Base-by-base conservation (phyloP, 768 basidiomycete species). In the Xanthoconium purpureum region DNA sequence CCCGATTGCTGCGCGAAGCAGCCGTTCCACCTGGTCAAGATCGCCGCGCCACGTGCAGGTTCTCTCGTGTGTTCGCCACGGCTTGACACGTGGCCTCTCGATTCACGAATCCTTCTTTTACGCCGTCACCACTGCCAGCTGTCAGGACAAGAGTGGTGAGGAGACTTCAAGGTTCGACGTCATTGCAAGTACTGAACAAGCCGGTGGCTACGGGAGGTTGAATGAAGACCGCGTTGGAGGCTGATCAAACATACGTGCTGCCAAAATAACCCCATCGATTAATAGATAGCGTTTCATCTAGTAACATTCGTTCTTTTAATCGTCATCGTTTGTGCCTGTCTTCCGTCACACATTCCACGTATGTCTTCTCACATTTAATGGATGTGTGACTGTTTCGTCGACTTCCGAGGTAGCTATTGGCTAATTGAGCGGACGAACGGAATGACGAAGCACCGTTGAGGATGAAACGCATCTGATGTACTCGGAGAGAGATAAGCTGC, bases 401-500 rank as follows among this genome's bases (percentile, higher is more conserved):
- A 35, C n/a, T 9, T 50, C 36, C 11, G 24, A 9, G 36, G 20
- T 7, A 20, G 35, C 49, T 30, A 30, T 44, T 24, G 38, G 48
- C 32, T 48, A 30, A n/a, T 30, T 15, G 18, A 3, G 40, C 45
- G 35, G 47, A 45, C 38, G 44, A 48, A 24, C 30, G 50, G 54
- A 61, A 57, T 40, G 37, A 32, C 55, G 60, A 62, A 40, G 60
- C 47, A 38, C 60, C 28, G 30, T n/a, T 20, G 42, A 40, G 28
- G 17, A 36, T 37, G 42, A 52, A 57, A 45, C 49, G 38, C 13
- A 17, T 40, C 38, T 20, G n/a, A 32, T 33, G 28, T 28, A 5
- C n/a, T n/a, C 14, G 38, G 15, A 28, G 30, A 20, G 47, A 29
- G 45, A 33, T 49, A 30, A 28, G 36, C 35, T 15, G 36, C 36